Percentiles rank a stretch among this genome's conserved stretches.
phyloP scores from a whole-genome alignment of 306 rosid genomes.

The Lablab purpureus region DNA sequence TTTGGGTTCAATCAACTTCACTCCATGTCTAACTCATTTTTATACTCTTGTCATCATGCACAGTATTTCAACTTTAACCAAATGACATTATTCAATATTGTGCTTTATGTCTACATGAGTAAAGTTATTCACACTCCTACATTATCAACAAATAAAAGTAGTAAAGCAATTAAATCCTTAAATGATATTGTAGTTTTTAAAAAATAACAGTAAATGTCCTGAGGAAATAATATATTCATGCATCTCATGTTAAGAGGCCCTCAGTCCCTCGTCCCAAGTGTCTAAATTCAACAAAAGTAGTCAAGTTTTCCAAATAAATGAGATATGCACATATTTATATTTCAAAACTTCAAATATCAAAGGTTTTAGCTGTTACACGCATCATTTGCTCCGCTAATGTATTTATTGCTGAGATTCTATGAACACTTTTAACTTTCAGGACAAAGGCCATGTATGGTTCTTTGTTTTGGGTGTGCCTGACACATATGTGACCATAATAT shows the following conservation, averaged over 20 bases:
- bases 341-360: not conserved
- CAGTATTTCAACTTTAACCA: not conserved
- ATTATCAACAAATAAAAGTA: not conserved
- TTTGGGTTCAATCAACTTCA: slow-evolving; percentile 32
- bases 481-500: not conserved
- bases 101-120: not conserved
- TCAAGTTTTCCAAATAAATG: not conserved
- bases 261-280: not conserved
- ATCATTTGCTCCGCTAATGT: not conserved
- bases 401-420: not conserved
- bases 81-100: slow-evolving; percentile 11
- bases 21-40: slow-evolving; percentile 6
- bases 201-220: not conserved
- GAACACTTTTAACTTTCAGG: not conserved
- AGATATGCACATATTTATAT: no score
- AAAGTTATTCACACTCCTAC: not conserved
- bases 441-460: not conserved
- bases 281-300: no score
- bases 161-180: not conserved
- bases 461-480: not conserved
- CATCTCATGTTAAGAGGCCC: not conserved
- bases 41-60: not conserved
- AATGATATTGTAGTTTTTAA: not conserved
- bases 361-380: not conserved
- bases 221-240: not conserved